Base-by-base conservation (phyloP, 2,329 filamentous ascomycete genomes). In the Lachnellula cervina region DNA sequence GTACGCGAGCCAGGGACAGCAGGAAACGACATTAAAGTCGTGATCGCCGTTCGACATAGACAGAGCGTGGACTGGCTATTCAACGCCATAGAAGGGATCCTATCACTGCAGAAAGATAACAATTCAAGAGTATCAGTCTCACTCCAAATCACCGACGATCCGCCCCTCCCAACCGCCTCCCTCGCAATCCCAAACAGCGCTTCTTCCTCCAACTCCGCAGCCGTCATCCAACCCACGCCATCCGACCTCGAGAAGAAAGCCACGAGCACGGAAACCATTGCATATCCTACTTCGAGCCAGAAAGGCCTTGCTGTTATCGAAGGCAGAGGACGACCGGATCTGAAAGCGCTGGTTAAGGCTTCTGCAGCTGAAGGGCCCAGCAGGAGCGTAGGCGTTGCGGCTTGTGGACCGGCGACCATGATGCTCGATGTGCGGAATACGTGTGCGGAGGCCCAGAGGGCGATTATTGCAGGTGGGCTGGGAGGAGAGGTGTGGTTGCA, bases 391-490 rank as follows among this genome's bases (percentile, higher is more conserved):
- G 56, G 56, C 2, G 25, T 58, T 25, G 17, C 50, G 14, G 55
- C 53, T 25, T 59, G 58, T 55, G 58, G 55, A 38, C 55, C 52
- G n/a, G 35, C 17, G 7, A 32, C 32, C 16, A 56, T 60, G 55
- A 52, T 58, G 46, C 23, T 48, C n/a, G 52, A 56, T 49, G 58
- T 58, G 5, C 38, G 42, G 14, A 56, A 58, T 48, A 45, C 49
- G n/a, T 56, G 52, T 43, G 52, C 55, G 2, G 52, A 53, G 6
- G 55, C 43, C 13, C 55, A 60, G 21, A 19, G 35, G 16, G 46
- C 38, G 16, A 56, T 56, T 35, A 23, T 49, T 19, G 11, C 25
- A 17, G 34, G 23, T 14, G n/a, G 43, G 49, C n/a, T 5, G 23
- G 5, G 44, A 16, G 44, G 53, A 25, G 35, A 49, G 25, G 32